Evolutionary conservation across 306 rosid species (phyloP).

Genomic region (Oemleria cerasiformis): DNA sequence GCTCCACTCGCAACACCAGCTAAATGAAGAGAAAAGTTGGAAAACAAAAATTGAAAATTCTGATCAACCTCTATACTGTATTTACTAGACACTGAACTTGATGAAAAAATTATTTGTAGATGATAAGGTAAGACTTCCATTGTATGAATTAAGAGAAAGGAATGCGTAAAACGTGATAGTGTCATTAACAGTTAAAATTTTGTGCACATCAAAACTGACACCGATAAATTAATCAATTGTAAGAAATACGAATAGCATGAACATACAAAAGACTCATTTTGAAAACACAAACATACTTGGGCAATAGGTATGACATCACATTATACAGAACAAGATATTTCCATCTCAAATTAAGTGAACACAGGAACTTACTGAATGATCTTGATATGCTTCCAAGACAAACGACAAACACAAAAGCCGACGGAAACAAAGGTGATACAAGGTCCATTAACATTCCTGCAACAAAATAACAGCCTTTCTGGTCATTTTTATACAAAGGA

Average conservation of each 20-base stretch:
- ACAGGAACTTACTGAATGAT: constrained; percentile 86
- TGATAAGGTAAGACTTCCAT: neutral
- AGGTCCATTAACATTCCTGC: constrained; percentile 99
- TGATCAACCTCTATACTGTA: neutral
- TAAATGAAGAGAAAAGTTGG: constrained; percentile 33
- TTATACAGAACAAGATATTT: neutral
- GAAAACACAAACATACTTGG: neutral
- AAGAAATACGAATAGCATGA: too few relatives aligned
- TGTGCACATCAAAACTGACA: neutral
- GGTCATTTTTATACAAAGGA: constrained; percentile 25
- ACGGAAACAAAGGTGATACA: constrained; percentile 84
- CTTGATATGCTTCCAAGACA: constrained; percentile 95
- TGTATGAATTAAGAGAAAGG: neutral
- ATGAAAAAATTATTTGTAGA: neutral
- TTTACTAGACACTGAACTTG: neutral
- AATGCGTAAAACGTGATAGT: neutral
- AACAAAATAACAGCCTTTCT: constrained; percentile 24
- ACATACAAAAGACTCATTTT: neutral
- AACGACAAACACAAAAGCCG: constrained; percentile 78
- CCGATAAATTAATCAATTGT: neutral
- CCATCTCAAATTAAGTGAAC: constrained; percentile 3
- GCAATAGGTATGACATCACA: neutral
- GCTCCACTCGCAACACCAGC: constrained; percentile 99
- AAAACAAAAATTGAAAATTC: constrained; percentile 12
- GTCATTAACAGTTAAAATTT: constrained; percentile 5